Evolutionary conservation across 768 basidiomycete species (phyloP).

Genomic region (Russula sp.): DNA sequence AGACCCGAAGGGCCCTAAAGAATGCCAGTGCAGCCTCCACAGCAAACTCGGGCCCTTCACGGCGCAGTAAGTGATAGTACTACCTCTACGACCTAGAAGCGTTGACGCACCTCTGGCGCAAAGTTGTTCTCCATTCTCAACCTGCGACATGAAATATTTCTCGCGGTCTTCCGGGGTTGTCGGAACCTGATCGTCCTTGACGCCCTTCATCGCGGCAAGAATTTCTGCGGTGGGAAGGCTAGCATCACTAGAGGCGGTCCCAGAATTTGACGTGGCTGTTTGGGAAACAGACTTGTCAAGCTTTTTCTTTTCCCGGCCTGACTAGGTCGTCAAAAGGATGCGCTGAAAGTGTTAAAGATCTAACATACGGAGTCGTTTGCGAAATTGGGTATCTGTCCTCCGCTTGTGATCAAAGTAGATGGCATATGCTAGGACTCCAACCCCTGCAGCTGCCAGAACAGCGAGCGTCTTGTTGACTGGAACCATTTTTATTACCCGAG

Average conservation of each 20-base stretch:
- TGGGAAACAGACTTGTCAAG: constrained; percentile 56
- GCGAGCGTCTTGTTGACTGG: constrained; percentile 32
- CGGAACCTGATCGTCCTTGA: constrained; percentile 67
- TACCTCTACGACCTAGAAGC: not conserved
- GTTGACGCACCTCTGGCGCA: constrained; percentile 58
- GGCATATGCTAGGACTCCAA: constrained; percentile 72
- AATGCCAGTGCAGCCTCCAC: constrained; percentile 83
- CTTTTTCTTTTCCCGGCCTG: constrained; percentile 92
- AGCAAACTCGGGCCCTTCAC: constrained; percentile 66
- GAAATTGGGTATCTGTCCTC: constrained; percentile 79
- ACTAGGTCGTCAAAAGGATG: not conserved
- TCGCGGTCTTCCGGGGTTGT: constrained; percentile 72
- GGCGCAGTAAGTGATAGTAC: not conserved
- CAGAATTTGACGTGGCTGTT: constrained; percentile 20
- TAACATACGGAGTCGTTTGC: constrained; percentile 56
- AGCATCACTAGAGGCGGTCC: constrained; percentile 29
- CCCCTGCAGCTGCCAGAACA: constrained; percentile 37
- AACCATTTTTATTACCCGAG: constrained; percentile 3
- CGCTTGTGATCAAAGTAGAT: constrained; percentile 94
- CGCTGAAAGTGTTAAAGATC: not conserved
- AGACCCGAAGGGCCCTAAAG: constrained; percentile 90
- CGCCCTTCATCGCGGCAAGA: constrained; percentile 53
- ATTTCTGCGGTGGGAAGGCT: constrained; percentile 47
- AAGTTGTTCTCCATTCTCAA: constrained; percentile 82
- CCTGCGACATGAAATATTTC: constrained; percentile 85